A percentile compares a stretch with the other conserved stretches of the same genome.
These are phyloP conservation scores for Scytalidium sp. DNA, from an alignment of 2,329 filamentous ascomycete species.

Conservation along the genomic window DNA sequence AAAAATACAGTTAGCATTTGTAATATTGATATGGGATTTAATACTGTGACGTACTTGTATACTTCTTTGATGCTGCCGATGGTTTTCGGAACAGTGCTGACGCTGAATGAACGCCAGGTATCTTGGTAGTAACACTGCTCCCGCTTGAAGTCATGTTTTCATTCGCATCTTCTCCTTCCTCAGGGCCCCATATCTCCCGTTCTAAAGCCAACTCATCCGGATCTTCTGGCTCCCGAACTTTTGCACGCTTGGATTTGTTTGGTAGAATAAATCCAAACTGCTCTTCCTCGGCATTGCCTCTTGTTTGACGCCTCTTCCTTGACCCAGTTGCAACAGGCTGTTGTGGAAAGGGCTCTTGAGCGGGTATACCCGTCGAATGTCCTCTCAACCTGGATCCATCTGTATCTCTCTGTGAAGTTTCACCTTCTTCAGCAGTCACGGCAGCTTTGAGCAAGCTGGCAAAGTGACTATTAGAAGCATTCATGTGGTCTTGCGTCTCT, in stretches of 20 bases:
- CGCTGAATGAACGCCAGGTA: slow-evolving; percentile 23
- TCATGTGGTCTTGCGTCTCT: slow-evolving; percentile 2
- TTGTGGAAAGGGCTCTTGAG: background rate
- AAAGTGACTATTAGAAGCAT: slow-evolving; percentile 19
- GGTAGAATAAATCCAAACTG: slow-evolving; percentile 1
- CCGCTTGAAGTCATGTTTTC: background rate
- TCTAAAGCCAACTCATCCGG: slow-evolving; percentile 17
- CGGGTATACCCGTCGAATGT: slow-evolving; percentile 1
- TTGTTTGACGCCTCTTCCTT: background rate
- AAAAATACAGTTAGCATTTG: slow-evolving; percentile 2
- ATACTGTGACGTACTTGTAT: slow-evolving; percentile 19
- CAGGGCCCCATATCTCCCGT: slow-evolving; percentile 25
- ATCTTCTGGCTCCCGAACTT: slow-evolving; percentile 4
- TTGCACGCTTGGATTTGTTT: background rate
- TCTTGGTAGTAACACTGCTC: slow-evolving; percentile 1
- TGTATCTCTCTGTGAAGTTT: slow-evolving; percentile 3
- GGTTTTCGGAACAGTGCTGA: slow-evolving; percentile 24
- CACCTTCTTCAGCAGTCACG: slow-evolving; percentile 18
- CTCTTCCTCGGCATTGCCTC: background rate
- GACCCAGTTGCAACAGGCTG: background rate
- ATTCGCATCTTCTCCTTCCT: slow-evolving; percentile 15
- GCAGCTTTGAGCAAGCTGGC: slow-evolving; percentile 23
- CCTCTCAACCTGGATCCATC: background rate
- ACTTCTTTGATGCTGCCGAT: slow-evolving; percentile 24
- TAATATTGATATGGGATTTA: background rate